These are phyloP conservation scores for Echium plantagineum DNA, from an alignment of 257 asterid species.

Conservation along the genomic window DNA sequence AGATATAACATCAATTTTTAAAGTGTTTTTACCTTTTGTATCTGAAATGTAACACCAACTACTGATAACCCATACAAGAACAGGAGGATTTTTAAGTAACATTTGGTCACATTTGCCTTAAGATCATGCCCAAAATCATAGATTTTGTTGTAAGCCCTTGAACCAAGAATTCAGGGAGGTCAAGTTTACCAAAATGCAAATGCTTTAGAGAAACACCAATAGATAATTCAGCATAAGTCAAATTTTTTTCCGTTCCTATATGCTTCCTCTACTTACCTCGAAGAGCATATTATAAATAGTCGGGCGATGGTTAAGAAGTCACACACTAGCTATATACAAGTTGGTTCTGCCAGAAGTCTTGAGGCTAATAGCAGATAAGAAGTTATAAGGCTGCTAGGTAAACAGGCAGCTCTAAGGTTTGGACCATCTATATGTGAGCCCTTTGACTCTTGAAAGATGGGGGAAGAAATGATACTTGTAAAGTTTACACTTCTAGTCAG, in stretches of 20 bases:
- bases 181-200: neutral
- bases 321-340: neutral
- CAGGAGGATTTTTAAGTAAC: neutral
- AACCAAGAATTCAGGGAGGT: too few species aligned
- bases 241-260: neutral
- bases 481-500: neutral
- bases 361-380: neutral
- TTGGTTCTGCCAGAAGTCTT: neutral
- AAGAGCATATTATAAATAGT: too few species aligned
- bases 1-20: neutral
- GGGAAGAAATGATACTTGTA: neutral
- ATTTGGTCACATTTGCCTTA: neutral
- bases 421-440: neutral
- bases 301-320: neutral
- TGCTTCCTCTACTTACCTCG: too few species aligned
- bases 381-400: neutral
- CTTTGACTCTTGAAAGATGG: neutral
- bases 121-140: neutral
- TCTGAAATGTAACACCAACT: too few species aligned
- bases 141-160: neutral
- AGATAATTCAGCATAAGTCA: neutral
- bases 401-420: neutral
- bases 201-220: neutral
- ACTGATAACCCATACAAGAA: neutral
- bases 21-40: too few species aligned